Percentiles rank a stretch among this genome's conserved stretches.
Conservation (phyloP, 495 filamentous ascomycete genomes). For the Daldinia childiae region DNA sequence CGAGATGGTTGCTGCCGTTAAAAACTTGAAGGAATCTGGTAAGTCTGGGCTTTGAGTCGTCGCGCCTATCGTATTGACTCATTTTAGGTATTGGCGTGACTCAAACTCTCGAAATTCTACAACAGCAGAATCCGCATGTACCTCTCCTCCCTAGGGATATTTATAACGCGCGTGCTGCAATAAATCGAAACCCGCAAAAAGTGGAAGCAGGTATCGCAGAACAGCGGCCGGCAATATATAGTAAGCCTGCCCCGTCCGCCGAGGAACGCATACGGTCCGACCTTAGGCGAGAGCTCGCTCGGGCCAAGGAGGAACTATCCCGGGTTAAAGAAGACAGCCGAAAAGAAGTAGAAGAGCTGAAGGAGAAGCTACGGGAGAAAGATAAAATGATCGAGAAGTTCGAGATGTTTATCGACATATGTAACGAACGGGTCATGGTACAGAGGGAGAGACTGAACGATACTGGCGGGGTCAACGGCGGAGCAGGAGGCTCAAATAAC, state of each 20-base stretch:
- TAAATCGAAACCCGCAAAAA: constrained; percentile 66
- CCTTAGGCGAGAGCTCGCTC: constrained; percentile 60
- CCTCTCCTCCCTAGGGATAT: constrained; percentile 65
- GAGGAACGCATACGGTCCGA: constrained; percentile 66
- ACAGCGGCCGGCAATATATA: constrained; percentile 64
- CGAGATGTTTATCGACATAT: constrained; percentile 69
- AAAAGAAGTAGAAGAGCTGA: constrained; percentile 61
- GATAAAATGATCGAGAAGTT: constrained; percentile 65
- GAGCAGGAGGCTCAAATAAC: constrained; percentile 37
- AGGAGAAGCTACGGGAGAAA: constrained; percentile 59
- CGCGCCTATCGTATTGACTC: constrained; percentile 32
- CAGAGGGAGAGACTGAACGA: constrained; percentile 55
- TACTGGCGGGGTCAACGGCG: constrained; percentile 34
- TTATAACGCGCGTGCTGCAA: constrained; percentile 66
- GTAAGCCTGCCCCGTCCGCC: constrained; percentile 63
- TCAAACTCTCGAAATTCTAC: constrained; percentile 64
- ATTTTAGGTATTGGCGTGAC: constrained; percentile 61
- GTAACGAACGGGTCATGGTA: constrained; percentile 66
- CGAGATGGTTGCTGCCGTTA: constrained; percentile 66
- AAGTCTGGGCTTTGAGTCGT: constrained; percentile 29
- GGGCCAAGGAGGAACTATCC: constrained; percentile 58
- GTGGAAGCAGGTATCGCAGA: constrained; percentile 61
- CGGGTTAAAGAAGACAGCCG: constrained; percentile 56
- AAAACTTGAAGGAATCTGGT: constrained; percentile 64
- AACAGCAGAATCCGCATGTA: constrained; percentile 63